Evolutionary conservation across 2,329 filamentous ascomycete species (phyloP).

Genomic region (Arachnomyces sp.): DNA sequence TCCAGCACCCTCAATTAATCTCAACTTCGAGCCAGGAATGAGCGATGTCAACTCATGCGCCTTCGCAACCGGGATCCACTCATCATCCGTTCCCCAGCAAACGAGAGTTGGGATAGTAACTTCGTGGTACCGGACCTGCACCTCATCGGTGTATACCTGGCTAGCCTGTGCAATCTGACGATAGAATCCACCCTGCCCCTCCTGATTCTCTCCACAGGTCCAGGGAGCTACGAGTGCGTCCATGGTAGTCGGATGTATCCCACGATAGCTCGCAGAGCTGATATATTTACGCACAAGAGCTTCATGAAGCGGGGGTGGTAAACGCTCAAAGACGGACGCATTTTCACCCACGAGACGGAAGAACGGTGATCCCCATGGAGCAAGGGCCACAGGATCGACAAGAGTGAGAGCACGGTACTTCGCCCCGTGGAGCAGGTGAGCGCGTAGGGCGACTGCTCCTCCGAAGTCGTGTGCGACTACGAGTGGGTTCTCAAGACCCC

Average conservation of each 20-base stretch:
- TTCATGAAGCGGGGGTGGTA: slow-evolving; percentile 28
- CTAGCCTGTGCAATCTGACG: slow-evolving; percentile 34
- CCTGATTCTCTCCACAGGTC: slow-evolving; percentile 18
- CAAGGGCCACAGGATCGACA: slow-evolving; percentile 37
- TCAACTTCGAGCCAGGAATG: no score
- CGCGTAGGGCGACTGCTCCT: slow-evolving; percentile 34
- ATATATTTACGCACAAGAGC: slow-evolving; percentile 36
- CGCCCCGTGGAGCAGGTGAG: slow-evolving; percentile 29
- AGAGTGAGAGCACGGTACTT: slow-evolving; percentile 34
- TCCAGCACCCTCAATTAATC: no score
- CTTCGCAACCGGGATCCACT: slow-evolving; percentile 36
- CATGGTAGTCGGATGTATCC: slow-evolving; percentile 25
- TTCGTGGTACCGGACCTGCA: slow-evolving; percentile 32
- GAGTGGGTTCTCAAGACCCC: slow-evolving; percentile 25
- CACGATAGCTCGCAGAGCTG: slow-evolving; percentile 27
- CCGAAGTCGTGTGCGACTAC: slow-evolving; percentile 41
- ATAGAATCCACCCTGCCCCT: slow-evolving; percentile 31
- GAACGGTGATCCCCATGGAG: slow-evolving; percentile 36
- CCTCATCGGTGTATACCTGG: slow-evolving; percentile 21
- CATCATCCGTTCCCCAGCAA: slow-evolving; percentile 38
- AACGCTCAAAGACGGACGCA: slow-evolving; percentile 26
- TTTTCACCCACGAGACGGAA: slow-evolving; percentile 35
- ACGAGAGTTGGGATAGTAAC: slow-evolving; percentile 34
- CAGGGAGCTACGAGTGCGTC: slow-evolving; percentile 31
- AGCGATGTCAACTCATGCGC: slow-evolving; percentile 21